Percentiles rank a stretch among this genome's conserved stretches.
These are phyloP conservation scores for Colletotrichum kahawae DNA, from an alignment of 2,329 filamentous ascomycete genomes.

Conservation along the genomic window DNA sequence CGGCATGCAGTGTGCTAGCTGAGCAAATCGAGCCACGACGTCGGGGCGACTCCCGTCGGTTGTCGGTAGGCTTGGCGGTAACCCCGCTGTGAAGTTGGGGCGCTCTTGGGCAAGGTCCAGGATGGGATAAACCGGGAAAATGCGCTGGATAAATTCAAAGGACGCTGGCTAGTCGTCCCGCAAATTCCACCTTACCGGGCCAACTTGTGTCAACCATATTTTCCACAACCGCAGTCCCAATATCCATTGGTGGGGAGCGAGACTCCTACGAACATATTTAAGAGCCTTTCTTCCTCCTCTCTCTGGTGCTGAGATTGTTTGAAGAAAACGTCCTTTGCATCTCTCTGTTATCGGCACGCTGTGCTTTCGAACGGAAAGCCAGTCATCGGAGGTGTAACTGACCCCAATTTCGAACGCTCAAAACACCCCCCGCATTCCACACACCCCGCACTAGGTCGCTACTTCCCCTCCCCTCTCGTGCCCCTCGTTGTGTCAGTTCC, in stretches of 20 bases:
- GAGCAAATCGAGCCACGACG: background rate
- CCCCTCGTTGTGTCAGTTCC: background rate
- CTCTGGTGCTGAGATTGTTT: background rate
- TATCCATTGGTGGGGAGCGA: background rate
- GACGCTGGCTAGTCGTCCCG: conserved; percentile 20
- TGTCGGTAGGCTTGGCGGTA: background rate
- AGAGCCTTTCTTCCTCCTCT: background rate
- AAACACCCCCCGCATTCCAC: background rate
- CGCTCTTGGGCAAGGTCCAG: background rate
- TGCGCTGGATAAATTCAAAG: conserved; percentile 24
- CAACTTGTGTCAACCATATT: conserved; percentile 8
- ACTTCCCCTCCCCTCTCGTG: background rate
- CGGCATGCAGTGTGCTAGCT: background rate
- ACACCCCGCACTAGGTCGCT: background rate
- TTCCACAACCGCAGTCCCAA: background rate
- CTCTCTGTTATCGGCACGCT: background rate
- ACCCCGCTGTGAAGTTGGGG: background rate
- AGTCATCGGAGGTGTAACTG: background rate
- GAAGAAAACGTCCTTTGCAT: background rate
- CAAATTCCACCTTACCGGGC: conserved; percentile 12
- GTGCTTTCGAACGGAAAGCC: background rate
- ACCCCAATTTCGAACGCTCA: background rate
- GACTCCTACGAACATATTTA: background rate
- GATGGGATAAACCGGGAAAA: conserved; percentile 24
- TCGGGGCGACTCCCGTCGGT: background rate